phyloP scores from a whole-genome alignment of 2,329 filamentous ascomycete species.

The Waltergamsia citrina region DNA sequence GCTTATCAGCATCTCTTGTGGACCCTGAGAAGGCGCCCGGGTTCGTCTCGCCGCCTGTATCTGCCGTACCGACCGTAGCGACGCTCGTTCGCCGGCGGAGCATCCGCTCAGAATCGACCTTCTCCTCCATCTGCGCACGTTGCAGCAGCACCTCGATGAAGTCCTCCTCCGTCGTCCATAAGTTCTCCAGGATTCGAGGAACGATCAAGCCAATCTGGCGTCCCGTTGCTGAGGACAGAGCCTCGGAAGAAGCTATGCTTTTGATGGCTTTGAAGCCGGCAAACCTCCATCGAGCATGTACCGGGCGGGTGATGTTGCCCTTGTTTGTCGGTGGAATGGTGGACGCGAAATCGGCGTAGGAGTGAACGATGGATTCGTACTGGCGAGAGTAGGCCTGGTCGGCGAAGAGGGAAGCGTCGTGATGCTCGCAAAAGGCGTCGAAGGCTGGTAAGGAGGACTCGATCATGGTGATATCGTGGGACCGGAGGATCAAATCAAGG shows the following conservation, averaged over 20 bases:
- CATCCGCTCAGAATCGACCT: slow-evolving; percentile 53
- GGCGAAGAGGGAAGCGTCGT: slow-evolving; percentile 76
- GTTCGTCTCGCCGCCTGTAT: slow-evolving; percentile 55
- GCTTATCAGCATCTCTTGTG: slow-evolving; percentile 76
- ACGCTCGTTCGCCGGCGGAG: slow-evolving; percentile 65
- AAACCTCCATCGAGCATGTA: slow-evolving; percentile 70
- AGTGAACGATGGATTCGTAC: slow-evolving; percentile 71
- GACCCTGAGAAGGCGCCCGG: slow-evolving; percentile 68
- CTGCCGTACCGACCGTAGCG: slow-evolving; percentile 59
- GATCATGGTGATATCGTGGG: slow-evolving; percentile 83
- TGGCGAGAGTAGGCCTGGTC: slow-evolving; percentile 76
- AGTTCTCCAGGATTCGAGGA: slow-evolving; percentile 77
- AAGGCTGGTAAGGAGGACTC: slow-evolving; percentile 85
- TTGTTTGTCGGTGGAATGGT: slow-evolving; percentile 49
- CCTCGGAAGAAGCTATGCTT: slow-evolving; percentile 71
- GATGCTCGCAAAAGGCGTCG: slow-evolving; percentile 78
- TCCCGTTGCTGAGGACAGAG: slow-evolving; percentile 63
- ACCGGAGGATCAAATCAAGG: slow-evolving; percentile 71
- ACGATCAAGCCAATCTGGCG: slow-evolving; percentile 72
- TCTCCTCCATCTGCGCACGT: slow-evolving; percentile 60
- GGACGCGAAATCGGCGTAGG: slow-evolving; percentile 73
- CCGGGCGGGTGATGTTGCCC: slow-evolving; percentile 54
- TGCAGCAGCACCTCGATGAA: slow-evolving; percentile 59
- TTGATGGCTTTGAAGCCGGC: slow-evolving; percentile 70
- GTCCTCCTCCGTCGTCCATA: slow-evolving; percentile 66